Evolutionary conservation across 768 basidiomycete genomes (phyloP).

Genomic region (Ramaria sp.): DNA sequence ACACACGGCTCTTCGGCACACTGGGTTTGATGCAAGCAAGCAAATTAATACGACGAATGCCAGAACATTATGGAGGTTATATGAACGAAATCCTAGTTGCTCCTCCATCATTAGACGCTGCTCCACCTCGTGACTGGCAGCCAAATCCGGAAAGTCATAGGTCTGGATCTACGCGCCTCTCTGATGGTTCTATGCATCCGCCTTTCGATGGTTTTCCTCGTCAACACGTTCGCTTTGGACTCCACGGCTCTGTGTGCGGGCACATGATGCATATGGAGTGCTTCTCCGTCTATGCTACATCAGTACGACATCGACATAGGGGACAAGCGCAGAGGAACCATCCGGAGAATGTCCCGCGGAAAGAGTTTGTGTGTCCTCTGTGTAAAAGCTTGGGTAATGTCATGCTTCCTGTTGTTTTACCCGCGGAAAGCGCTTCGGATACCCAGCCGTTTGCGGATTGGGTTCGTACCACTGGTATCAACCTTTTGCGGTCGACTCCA

Average conservation of each 20-base stretch:
- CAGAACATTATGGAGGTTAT: slow-evolving; percentile 42
- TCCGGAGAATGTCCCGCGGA: slow-evolving; percentile 86
- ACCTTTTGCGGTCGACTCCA: slow-evolving; percentile 75
- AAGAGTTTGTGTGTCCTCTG: slow-evolving; percentile 92
- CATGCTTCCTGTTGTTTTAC: slow-evolving; percentile 68
- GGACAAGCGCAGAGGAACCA: slow-evolving; percentile 86
- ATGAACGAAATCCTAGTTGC: slow-evolving; percentile 65
- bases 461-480: slow-evolving; percentile 83
- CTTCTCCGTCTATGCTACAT: slow-evolving; percentile 81
- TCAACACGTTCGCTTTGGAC: slow-evolving; percentile 68
- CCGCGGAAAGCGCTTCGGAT: slow-evolving; percentile 27
- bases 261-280: slow-evolving; percentile 97
- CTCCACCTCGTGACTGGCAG: slow-evolving; percentile 17
- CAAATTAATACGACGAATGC: slow-evolving; percentile 67
- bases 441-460: slow-evolving; percentile 70
- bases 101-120: slow-evolving; percentile 53
- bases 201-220: slow-evolving; percentile 66
- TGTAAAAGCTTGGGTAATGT: slow-evolving; percentile 96
- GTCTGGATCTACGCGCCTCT: neutral
- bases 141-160: slow-evolving; percentile 21
- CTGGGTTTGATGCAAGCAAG: slow-evolving; percentile 86
- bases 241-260: slow-evolving; percentile 81
- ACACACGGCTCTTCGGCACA: slow-evolving; percentile 65
- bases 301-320: slow-evolving; percentile 79
- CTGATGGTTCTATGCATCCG: neutral